Conservation (phyloP, 441 rosid genomes). For the Pelargonium fulgidum region DNA sequence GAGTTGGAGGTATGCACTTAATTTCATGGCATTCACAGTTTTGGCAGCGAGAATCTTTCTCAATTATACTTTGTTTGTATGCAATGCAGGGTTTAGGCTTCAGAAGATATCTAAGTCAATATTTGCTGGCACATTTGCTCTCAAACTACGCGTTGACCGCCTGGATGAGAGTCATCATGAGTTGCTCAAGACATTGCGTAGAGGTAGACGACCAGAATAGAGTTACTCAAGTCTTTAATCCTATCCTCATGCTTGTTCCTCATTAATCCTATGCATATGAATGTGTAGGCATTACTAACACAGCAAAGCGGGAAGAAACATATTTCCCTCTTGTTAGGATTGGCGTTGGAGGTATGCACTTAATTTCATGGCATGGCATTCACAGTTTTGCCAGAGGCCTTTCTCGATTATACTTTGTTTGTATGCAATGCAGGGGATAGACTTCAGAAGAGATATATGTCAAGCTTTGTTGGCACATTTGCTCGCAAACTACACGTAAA, state of each 20-base stretch:
- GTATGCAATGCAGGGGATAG: constrained; percentile 30
- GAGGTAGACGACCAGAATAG: constrained; percentile 43
- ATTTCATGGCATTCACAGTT: not conserved
- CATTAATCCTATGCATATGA: not conserved
- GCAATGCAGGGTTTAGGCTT: constrained; percentile 32
- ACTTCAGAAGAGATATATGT: constrained; percentile 45
- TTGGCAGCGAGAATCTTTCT: not conserved
- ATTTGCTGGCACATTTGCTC: constrained; percentile 67
- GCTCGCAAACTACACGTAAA: constrained; percentile 78
- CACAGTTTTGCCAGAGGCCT: not conserved
- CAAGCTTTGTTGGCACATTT: constrained; percentile 66
- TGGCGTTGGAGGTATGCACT: constrained; percentile 39
- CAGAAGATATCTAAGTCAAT: constrained; percentile 57
- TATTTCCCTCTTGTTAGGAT: constrained; percentile 33
- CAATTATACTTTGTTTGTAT: not conserved
- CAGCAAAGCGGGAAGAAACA: constrained; percentile 50
- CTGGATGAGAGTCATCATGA: constrained; percentile 56
- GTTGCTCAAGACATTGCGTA: constrained; percentile 68
- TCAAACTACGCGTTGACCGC: constrained; percentile 74
- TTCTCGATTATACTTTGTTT: not conserved
- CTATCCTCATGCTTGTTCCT: no score
- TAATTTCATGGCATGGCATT: not conserved
- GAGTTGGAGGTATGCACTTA: constrained; percentile 38
- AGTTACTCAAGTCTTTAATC: not conserved
- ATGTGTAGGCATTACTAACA: constrained; percentile 46